Percentiles rank a stretch among this genome's conserved stretches.
These are phyloP conservation scores for Apiospora aurea DNA, from an alignment of 2,329 filamentous ascomycete genomes.

Conservation along the genomic window DNA sequence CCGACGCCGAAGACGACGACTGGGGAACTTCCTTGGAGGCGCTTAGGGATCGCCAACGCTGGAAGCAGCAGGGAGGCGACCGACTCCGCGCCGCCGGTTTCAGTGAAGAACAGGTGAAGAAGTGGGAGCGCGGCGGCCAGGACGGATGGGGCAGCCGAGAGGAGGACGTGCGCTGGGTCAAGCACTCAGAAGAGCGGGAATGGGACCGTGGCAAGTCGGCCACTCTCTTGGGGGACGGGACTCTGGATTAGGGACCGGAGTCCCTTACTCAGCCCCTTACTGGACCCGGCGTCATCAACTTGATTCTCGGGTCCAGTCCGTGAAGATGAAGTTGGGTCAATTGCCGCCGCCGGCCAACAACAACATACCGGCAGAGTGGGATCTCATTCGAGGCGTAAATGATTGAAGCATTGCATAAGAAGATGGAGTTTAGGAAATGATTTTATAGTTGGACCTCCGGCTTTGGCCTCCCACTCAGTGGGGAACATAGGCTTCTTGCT, in stretches of 20 bases:
- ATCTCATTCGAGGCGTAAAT: neutral
- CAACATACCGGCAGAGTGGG: neutral
- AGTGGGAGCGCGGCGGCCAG: slow-evolving; percentile 71
- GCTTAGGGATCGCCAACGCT: slow-evolving; percentile 79
- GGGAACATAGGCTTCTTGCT: neutral
- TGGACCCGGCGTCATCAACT: too few relatives aligned
- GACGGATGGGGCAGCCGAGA: slow-evolving; percentile 51
- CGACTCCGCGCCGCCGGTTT: slow-evolving; percentile 81
- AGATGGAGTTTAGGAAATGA: neutral
- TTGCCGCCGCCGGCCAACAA: neutral
- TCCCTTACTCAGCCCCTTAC: neutral
- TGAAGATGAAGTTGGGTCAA: neutral
- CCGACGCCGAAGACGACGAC: slow-evolving; percentile 62
- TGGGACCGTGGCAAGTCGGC: slow-evolving; percentile 64
- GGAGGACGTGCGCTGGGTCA: slow-evolving; percentile 76
- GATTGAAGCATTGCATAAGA: neutral
- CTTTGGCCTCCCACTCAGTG: neutral
- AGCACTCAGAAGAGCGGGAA: slow-evolving; percentile 67
- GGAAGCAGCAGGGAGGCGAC: slow-evolving; percentile 77
- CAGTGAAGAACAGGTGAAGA: slow-evolving; percentile 74
- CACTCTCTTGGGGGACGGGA: neutral
- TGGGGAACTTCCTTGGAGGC: slow-evolving; percentile 85
- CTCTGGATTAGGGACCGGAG: neutral
- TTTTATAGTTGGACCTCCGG: neutral
- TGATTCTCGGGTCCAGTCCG: neutral